Base-by-base conservation (phyloP, 352 stramenopile genomes). In the Pythium sukuiense region DNA sequence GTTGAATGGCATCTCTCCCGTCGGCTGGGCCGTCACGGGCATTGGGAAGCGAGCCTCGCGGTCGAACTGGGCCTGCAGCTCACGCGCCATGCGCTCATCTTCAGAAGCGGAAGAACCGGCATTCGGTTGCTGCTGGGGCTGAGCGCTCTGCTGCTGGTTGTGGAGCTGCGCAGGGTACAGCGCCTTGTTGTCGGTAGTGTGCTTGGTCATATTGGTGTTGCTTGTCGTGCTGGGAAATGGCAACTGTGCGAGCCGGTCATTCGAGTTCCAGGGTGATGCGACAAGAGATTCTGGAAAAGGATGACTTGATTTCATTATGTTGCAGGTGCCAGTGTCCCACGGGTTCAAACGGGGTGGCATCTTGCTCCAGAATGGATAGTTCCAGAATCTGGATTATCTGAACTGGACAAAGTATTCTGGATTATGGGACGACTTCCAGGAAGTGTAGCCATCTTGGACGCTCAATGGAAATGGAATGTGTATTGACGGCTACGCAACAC, bases 21-120 rank as follows among this genome's bases (percentile, higher is more conserved):
- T 48, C 13, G 76, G 77, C 50, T 81, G 71, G 20, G 81, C 81
- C 14, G 88, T 18, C 16, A 80, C 76, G 54, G 75, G 33, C 55
- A 67, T 33, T 18, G 39, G 29, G 29, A 18, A 54, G 2, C 1
- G 16, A 26, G 45, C 45, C 16, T 71, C 67, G 50, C 76, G 71
- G 69, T 89, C 67, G 59, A 79, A 82, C 55, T 89, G 70, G 20
- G 59, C 56, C 61, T 92, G 84, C 37, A 92, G 68, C 65, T 77
- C 64, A 16, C 76, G 74, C 16, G 84, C 84, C 55, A 89, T 50
- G 55, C 80, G 71, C 59, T 87, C 79, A 49, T 90, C 83, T 9
- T 64, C 57, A 3, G 73, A 76, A 16, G 71, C 81, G 63, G 79
- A 73, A 37, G 55, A 55, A 12, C 1, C 43, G 16, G 29, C 24